phyloP scores from a whole-genome alignment of 2,329 filamentous ascomycete genomes.

The Aspergillus luchuensis region DNA sequence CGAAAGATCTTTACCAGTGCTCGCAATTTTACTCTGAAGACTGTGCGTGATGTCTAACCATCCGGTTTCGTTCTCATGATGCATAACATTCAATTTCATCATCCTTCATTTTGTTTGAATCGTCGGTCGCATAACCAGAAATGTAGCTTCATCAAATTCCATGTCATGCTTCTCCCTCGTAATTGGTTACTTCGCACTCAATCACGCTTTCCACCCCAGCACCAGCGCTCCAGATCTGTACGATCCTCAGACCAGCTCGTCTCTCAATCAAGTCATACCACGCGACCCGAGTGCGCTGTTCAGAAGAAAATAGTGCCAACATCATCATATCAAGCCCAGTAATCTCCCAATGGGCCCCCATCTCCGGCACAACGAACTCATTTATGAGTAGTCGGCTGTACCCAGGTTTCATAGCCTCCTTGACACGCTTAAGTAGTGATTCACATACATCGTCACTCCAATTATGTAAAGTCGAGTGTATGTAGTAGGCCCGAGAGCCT shows the following conservation, averaged over 20 bases:
- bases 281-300: slow-evolving; percentile 44
- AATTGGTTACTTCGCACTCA: slow-evolving; percentile 22
- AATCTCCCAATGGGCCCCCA: slow-evolving; percentile 33
- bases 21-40: too few species aligned
- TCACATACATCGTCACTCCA: slow-evolving; percentile 37
- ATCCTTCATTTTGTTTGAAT: too few species aligned
- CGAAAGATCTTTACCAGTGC: not conserved
- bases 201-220: slow-evolving; percentile 28
- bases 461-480: slow-evolving; percentile 27
- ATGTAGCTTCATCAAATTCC: too few species aligned
- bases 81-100: too few species aligned
- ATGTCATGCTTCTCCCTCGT: too few species aligned
- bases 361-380: slow-evolving; percentile 46
- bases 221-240: slow-evolving; percentile 33
- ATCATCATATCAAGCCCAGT: slow-evolving; percentile 47
- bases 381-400: slow-evolving; percentile 49
- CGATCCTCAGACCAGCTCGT: slow-evolving; percentile 40
- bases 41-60: too few species aligned
- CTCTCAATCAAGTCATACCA: slow-evolving; percentile 38
- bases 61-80: too few species aligned
- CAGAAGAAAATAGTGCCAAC: slow-evolving; percentile 42
- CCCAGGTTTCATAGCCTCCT: slow-evolving; percentile 36
- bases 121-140: too few species aligned
- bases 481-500: slow-evolving; percentile 35
- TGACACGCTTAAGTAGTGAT: slow-evolving; percentile 33